Evolutionary conservation across 1,139 yeast species (phyloP).

Genomic region (Kazachstania sp.): DNA sequence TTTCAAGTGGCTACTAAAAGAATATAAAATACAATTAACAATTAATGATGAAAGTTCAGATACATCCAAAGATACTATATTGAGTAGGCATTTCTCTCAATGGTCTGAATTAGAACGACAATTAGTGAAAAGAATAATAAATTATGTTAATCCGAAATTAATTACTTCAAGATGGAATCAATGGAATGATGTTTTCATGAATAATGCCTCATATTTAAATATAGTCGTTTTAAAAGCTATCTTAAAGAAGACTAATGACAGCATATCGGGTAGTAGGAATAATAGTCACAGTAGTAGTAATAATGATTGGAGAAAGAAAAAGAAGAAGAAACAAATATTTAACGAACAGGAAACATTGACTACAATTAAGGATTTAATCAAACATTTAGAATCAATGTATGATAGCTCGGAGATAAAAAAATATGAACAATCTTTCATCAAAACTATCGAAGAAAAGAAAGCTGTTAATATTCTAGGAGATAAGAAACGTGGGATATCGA

Average conservation of each 20-base stretch:
- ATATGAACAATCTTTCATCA: conserved; percentile 4
- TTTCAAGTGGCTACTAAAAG: conserved; percentile 14
- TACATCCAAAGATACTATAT: not conserved
- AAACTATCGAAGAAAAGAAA: not conserved
- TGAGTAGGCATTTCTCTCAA: conserved; percentile 4
- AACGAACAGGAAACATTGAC: conserved; percentile 32
- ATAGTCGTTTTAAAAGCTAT: conserved; percentile 10
- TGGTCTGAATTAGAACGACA: conserved; percentile 8
- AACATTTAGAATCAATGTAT: conserved; percentile 9
- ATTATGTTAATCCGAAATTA: conserved; percentile 5
- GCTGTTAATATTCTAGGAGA: too few relatives aligned
- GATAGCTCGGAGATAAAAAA: not conserved
- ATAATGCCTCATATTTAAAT: conserved; percentile 10
- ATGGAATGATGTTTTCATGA: conserved; percentile 6
- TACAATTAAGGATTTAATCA: conserved; percentile 15
- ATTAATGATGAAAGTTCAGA: not conserved
- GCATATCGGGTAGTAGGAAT: not conserved
- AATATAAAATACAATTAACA: conserved; percentile 1
- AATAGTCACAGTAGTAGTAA: conserved; percentile 5
- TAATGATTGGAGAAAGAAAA: conserved; percentile 12
- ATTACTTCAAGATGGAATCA: conserved; percentile 5
- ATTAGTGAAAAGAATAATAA: conserved; percentile 5
- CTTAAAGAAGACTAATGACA: conserved; percentile 6
- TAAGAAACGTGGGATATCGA: conserved; percentile 13
- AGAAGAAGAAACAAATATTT: conserved; percentile 15